Percentiles rank a stretch among this genome's conserved stretches.
These are phyloP conservation scores for Vicia sativa DNA, from an alignment of 306 rosid genomes.

Conservation along the genomic window DNA sequence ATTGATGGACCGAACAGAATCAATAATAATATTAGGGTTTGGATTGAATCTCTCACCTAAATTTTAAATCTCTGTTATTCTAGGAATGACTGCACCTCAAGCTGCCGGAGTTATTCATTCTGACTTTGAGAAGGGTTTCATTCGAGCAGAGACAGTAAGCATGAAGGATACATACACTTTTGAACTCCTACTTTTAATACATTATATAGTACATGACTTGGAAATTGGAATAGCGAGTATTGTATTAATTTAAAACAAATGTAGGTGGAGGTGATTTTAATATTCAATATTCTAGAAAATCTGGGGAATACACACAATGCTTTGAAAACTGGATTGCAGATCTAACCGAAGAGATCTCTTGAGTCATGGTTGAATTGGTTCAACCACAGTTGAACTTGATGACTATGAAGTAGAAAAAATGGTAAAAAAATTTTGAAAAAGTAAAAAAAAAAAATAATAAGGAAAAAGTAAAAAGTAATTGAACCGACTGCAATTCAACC, in stretches of 20 bases:
- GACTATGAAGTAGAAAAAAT: too few species aligned
- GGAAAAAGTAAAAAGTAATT: too few species aligned
- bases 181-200: conserved; percentile 6
- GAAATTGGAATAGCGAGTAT: conserved; percentile 17
- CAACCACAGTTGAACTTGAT: too few species aligned
- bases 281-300: conserved; percentile 11
- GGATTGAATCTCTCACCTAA: conserved; percentile 41
- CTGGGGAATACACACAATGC: not conserved
- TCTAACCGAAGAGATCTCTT: too few species aligned
- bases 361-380: too few species aligned
- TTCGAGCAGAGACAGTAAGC: conserved; percentile 94
- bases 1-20: conserved; percentile 29
- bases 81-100: conserved; percentile 99
- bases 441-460: too few species aligned
- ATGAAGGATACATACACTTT: conserved; percentile 21
- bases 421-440: too few species aligned
- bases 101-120: conserved; percentile 99
- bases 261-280: not conserved
- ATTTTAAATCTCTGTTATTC: conserved; percentile 34
- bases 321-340: too few species aligned
- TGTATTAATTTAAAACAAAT: conserved; percentile 5
- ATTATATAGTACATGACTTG: conserved; percentile 18
- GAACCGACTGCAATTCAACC: too few species aligned
- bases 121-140: conserved; percentile 98
- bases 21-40: conserved; percentile 18